Base-by-base conservation (phyloP, 345 rosid genomes). In the Gossypium herbaceum region DNA sequence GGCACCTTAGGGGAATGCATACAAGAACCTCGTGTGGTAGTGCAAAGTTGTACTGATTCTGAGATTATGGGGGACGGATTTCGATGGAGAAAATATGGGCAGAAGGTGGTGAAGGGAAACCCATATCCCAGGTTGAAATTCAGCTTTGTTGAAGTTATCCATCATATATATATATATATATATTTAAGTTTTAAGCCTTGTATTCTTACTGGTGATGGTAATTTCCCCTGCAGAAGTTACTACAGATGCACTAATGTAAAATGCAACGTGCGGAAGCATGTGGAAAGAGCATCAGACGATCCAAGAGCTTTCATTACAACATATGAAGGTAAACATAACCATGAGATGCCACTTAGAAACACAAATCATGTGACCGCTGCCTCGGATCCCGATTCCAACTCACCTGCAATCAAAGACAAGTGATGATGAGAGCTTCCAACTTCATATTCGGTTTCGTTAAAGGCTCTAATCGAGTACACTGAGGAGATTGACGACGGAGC, bases 31-130 rank as follows among this genome's bases (percentile, higher is more conserved):
- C 85, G 68, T 1, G 66, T 76, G 12, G 68, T 81, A 34, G 77
- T 81, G 41, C 91, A 86, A 27, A 79, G 82, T n/a, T 85, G 93
- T 12, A 81, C 83, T 4, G 98, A 92, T 75, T 72, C 91, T n/a
- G 97, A 93, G 74, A 84, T 86, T 51, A 73, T 86, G 34, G 92
- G 92, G 12, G 99, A 96, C 72, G 98, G 99, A 44, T 96, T 96
- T 81, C 92, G 93, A 63, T 96, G 99, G 99, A 89, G 99, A 79
- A 96, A 96, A 74, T 96, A 96, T 13, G 99, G 99, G 73, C 98
- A 93, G 81, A 96, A 96, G 79, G 92, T 87, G 68, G 99, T 96
- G 63, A 94, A 91, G 84, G 98, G 98, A 78, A 96, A 92, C 75
- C 87, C 92, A n/a, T 87, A 88, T 86, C 99, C 99, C 24, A 92